Percentiles rank a stretch among this genome's conserved stretches.
Conservation (phyloP, 208 protist species). For the Wallacemonas sp. region DNA sequence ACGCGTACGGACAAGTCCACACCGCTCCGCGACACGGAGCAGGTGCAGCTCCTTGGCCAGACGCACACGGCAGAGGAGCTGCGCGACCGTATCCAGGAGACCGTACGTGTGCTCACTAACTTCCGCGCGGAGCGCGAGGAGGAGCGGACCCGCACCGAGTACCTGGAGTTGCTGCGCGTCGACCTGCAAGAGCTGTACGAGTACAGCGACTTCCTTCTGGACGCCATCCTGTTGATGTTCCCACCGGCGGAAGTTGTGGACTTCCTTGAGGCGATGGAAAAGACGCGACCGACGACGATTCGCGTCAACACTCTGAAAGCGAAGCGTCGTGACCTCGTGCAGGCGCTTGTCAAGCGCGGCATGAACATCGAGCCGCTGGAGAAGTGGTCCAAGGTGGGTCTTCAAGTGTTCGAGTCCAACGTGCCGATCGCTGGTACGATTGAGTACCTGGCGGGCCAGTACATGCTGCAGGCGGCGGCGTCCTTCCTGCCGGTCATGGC, state of each 20-base stretch:
- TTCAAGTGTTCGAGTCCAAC: constrained; percentile 97
- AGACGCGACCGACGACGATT: constrained; percentile 97
- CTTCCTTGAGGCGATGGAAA: constrained; percentile 98
- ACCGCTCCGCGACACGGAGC: constrained; percentile 42
- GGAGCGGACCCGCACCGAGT: constrained; percentile 87
- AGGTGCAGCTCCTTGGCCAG: constrained; percentile 52
- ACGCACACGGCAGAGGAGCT: constrained; percentile 76
- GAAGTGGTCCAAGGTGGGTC: constrained; percentile 96
- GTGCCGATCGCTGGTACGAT: constrained; percentile 98
- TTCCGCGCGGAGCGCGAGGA: constrained; percentile 91
- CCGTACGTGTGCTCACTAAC: constrained; percentile 92
- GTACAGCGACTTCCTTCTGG: constrained; percentile 94
- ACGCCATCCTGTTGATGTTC: constrained; percentile 95
- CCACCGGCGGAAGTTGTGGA: constrained; percentile 90
- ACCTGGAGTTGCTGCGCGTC: constrained; percentile 83
- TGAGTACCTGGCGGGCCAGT: constrained; percentile 99
- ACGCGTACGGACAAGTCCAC: constrained; percentile 54
- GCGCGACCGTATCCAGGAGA: constrained; percentile 89
- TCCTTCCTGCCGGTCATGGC: constrained; percentile 99
- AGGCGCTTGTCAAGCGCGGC: constrained; percentile 94
- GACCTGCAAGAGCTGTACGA: constrained; percentile 96
- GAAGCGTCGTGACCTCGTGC: constrained; percentile 94
- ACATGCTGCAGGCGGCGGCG: constrained; percentile 98
- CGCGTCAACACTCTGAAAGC: constrained; percentile 98
- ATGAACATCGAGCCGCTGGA: constrained; percentile 97